Percentiles rank a stretch among this genome's conserved stretches.
phyloP scores from a whole-genome alignment of 1,139 yeast species.

The Geotrichum bryndzae region DNA sequence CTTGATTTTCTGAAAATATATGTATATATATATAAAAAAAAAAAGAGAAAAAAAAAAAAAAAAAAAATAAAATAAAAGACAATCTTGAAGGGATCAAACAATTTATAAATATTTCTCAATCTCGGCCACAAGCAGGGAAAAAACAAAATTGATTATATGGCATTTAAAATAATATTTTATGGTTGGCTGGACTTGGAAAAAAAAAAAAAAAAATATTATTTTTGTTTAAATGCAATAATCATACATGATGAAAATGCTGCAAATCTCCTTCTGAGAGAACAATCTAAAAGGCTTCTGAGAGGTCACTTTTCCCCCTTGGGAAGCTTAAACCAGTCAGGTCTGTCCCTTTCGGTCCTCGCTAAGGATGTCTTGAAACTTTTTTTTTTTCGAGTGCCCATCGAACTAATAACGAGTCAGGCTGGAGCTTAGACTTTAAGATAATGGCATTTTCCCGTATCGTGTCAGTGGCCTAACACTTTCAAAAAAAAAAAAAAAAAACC shows the following conservation, averaged over 20 bases:
- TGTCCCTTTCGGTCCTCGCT: neutral
- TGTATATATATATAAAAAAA: no score
- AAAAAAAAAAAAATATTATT: neutral
- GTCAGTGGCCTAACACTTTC: no score
- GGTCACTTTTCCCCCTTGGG: neutral
- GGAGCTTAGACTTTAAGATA: neutral
- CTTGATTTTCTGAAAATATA: neutral
- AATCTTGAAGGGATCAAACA: neutral
- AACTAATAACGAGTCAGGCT: neutral
- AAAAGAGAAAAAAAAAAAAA: neutral
- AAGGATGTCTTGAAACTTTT: neutral
- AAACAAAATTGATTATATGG: neutral
- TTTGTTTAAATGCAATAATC: neutral
- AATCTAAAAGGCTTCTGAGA: neutral
- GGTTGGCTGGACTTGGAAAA: neutral
- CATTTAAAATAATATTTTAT: neutral
- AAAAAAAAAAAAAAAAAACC: no score
- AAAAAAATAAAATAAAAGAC: neutral
- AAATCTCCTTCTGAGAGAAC: neutral
- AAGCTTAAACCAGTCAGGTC: neutral
- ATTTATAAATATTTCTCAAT: neutral
- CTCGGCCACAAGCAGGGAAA: neutral
- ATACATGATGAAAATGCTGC: neutral
- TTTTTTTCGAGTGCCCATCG: neutral
- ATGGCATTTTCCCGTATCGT: neutral